phyloP scores from a whole-genome alignment of 177 flowering plant species.

The Telopea speciosissima region DNA sequence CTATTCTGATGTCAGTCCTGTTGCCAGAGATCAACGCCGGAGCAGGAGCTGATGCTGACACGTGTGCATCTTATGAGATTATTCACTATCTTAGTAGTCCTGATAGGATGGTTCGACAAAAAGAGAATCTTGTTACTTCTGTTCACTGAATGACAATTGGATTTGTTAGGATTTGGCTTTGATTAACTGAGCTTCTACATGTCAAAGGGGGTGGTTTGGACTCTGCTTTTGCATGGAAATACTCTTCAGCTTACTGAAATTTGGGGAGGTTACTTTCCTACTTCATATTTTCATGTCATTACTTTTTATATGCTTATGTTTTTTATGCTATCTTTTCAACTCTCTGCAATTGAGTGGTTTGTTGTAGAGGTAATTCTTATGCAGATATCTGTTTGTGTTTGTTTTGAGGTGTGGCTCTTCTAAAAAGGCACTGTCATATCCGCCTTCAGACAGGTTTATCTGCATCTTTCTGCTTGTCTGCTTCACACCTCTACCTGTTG shows the following conservation, averaged over 20 bases:
- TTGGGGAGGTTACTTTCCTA: conserved; percentile 19
- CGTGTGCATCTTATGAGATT: conserved; percentile 1
- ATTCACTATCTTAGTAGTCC: conserved; percentile 19
- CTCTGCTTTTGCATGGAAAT: conserved; percentile 5
- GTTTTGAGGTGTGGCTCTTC: conserved; percentile 28
- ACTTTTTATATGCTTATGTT: conserved; percentile 3
- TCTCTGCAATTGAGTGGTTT: conserved; percentile 5
- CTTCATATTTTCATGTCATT: conserved; percentile 8
- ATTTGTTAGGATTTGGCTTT: conserved; percentile 21
- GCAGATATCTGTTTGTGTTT: conserved; percentile 20
- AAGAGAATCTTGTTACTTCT: conserved; percentile 21
- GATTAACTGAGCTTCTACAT: conserved; percentile 23
- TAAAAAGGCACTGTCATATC: conserved; percentile 15
- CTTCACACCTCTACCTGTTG: conserved; percentile 18
- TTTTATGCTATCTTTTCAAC: neutral
- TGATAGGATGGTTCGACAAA: conserved; percentile 24
- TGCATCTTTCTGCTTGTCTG: conserved; percentile 11
- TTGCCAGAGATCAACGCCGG: conserved; percentile 33
- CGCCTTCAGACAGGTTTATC: conserved; percentile 11
- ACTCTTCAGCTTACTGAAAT: conserved; percentile 15
- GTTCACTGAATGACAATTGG: conserved; percentile 25
- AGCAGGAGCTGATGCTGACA: conserved; percentile 26
- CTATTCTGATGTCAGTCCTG: conserved; percentile 1
- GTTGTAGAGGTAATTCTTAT: conserved; percentile 13
- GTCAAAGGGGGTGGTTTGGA: conserved; percentile 25